These are phyloP conservation scores for Crucibulum cyathiforme DNA, from an alignment of 1,284 basidiomycete species.

Conservation along the genomic window DNA sequence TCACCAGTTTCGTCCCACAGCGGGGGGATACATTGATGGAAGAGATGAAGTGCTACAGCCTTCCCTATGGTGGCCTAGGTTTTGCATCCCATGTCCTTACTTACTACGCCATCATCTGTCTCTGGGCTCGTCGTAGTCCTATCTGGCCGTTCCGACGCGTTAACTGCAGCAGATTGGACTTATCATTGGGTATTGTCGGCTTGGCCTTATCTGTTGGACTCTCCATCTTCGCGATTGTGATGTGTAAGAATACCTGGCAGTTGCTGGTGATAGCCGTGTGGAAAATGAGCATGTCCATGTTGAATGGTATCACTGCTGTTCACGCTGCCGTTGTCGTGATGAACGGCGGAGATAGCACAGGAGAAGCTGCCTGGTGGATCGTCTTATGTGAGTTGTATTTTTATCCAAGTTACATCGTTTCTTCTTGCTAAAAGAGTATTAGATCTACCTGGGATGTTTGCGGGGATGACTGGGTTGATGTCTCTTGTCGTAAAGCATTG, in stretches of 20 bases:
- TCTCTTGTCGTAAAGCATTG: slow-evolving; percentile 22
- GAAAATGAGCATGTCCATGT: slow-evolving; percentile 17
- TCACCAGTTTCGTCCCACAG: background rate
- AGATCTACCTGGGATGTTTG: slow-evolving; percentile 30
- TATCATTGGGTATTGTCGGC: slow-evolving; percentile 25
- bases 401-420: background rate
- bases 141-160: slow-evolving; percentile 31
- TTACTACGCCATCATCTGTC: slow-evolving; percentile 31
- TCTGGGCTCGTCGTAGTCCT: slow-evolving; percentile 31
- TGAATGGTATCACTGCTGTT: slow-evolving; percentile 16
- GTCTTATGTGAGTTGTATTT: slow-evolving; percentile 17
- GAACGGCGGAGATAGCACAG: background rate
- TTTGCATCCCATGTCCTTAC: slow-evolving; percentile 35
- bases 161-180: slow-evolving; percentile 24
- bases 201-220: slow-evolving; percentile 18
- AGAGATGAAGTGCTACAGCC: slow-evolving; percentile 33
- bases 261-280: slow-evolving; percentile 17
- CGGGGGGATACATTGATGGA: slow-evolving; percentile 8
- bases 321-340: slow-evolving; percentile 7
- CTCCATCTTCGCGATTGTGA: slow-evolving; percentile 9
- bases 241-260: slow-evolving; percentile 16
- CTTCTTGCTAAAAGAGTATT: background rate
- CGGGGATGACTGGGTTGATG: slow-evolving; percentile 31
- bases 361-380: slow-evolving; percentile 21
- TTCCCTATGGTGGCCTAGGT: slow-evolving; percentile 32